Conservation (phyloP, 352 stramenopile species). For the Phytophthora pistaciae region DNA sequence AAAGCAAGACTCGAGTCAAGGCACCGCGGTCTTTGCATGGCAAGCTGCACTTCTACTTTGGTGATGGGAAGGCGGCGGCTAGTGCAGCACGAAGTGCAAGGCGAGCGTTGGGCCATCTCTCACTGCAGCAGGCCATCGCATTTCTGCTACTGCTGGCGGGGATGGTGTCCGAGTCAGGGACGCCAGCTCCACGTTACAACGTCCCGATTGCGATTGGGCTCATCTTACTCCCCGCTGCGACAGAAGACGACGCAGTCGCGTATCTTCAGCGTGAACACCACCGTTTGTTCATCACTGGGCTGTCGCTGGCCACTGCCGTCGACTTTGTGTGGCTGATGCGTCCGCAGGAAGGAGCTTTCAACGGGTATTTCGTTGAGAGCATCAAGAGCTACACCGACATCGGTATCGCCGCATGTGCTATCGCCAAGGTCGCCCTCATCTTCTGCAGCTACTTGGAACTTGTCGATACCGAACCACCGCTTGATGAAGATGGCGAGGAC, state of each 20-base stretch:
- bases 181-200: conserved; percentile 77
- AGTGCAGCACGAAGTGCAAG: conserved; percentile 23
- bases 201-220: conserved; percentile 65
- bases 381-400: conserved; percentile 60
- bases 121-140: conserved; percentile 62
- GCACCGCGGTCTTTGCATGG: conserved; percentile 32
- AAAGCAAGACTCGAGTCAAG: conserved; percentile 20
- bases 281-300: conserved; percentile 60
- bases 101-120: conserved; percentile 49
- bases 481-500: conserved; percentile 33
- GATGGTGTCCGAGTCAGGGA: conserved; percentile 70
- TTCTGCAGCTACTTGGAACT: conserved; percentile 79
- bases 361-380: conserved; percentile 61
- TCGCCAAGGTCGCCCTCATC: conserved; percentile 74
- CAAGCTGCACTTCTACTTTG: conserved; percentile 37
- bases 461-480: conserved; percentile 56
- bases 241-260: conserved; percentile 34
- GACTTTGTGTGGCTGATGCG: conserved; percentile 79
- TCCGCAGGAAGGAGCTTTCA: conserved; percentile 67
- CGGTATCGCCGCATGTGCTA: conserved; percentile 53
- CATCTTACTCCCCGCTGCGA: conserved; percentile 43
- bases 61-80: conserved; percentile 17
- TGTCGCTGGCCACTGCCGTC: conserved; percentile 52
- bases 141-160: conserved; percentile 65
- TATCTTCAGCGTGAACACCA: conserved; percentile 43